These are phyloP conservation scores for Coffea humblotiana DNA, from an alignment of 305 asterid genomes.

Conservation along the genomic window DNA sequence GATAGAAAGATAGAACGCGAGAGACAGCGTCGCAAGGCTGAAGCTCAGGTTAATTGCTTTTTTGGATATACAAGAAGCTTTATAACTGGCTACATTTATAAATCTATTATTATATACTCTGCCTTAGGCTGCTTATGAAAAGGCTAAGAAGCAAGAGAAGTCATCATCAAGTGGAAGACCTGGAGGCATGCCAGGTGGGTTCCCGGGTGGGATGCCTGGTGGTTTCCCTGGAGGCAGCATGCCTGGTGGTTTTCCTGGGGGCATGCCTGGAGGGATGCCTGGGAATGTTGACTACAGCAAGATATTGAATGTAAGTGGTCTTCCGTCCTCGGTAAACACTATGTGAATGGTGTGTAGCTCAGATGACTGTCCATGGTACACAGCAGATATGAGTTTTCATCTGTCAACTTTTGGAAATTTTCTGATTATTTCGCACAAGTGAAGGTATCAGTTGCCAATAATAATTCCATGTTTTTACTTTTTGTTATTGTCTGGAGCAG, in stretches of 20 bases:
- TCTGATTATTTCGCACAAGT: neutral
- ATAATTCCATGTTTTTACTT: constrained; percentile 2
- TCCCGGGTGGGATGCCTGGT: constrained; percentile 41
- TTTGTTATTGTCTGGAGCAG: constrained; percentile 40
- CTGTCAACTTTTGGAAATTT: neutral
- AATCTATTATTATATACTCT: constrained; percentile 15
- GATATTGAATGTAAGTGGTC: constrained; percentile 63
- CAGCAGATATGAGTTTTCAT: neutral
- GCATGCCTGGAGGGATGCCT: constrained; percentile 48
- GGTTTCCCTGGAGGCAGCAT: constrained; percentile 41
- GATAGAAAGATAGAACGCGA: constrained; percentile 68
- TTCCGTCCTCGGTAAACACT: neutral
- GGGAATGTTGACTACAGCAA: constrained; percentile 78
- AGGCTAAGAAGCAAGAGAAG: constrained; percentile 80
- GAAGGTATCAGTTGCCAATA: neutral
- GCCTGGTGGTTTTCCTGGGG: constrained; percentile 46
- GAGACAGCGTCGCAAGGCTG: constrained; percentile 79
- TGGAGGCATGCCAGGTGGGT: constrained; percentile 76
- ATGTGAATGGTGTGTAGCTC: neutral
- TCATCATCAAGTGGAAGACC: constrained; percentile 62
- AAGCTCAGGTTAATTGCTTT: constrained; percentile 61
- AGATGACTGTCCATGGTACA: neutral
- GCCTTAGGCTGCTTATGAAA: constrained; percentile 84
- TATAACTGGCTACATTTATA: neutral
- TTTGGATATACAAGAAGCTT: neutral